phyloP scores from a whole-genome alignment of 2,329 filamentous ascomycete genomes.

The Fusarium napiforme region DNA sequence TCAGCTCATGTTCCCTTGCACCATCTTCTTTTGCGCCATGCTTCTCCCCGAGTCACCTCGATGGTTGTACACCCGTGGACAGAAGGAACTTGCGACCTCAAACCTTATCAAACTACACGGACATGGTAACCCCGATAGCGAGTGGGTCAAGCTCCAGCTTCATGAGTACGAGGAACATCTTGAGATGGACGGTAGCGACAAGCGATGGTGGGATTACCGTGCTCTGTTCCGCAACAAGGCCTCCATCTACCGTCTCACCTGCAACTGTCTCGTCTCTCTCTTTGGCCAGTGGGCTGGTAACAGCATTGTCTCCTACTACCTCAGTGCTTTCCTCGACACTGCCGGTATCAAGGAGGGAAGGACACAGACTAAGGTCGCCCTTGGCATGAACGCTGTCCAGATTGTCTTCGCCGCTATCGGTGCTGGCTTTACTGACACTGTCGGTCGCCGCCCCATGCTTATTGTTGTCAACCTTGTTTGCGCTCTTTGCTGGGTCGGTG shows the following conservation, averaged over 20 bases:
- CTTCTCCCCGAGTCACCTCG: slow-evolving; percentile 53
- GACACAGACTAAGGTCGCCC: slow-evolving; percentile 58
- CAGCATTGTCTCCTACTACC: slow-evolving; percentile 60
- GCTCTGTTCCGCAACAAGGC: slow-evolving; percentile 55
- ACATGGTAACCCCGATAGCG: slow-evolving; percentile 52
- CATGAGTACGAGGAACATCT: slow-evolving; percentile 58
- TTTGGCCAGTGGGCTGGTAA: slow-evolving; percentile 61
- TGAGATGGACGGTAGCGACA: slow-evolving; percentile 58
- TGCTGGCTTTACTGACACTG: slow-evolving; percentile 58
- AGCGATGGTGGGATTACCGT: slow-evolving; percentile 61
- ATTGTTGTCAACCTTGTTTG: slow-evolving; percentile 59
- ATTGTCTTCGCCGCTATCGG: slow-evolving; percentile 61
- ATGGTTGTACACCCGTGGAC: slow-evolving; percentile 53
- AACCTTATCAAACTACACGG: slow-evolving; percentile 56
- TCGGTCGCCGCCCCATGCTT: slow-evolving; percentile 64
- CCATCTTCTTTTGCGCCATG: slow-evolving; percentile 47
- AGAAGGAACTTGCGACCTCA: slow-evolving; percentile 40
- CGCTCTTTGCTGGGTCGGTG: slow-evolving; percentile 60
- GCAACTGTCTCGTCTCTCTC: slow-evolving; percentile 55
- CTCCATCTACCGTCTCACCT: slow-evolving; percentile 57
- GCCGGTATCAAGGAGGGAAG: slow-evolving; percentile 57
- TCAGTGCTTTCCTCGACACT: slow-evolving; percentile 60
- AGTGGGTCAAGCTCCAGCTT: slow-evolving; percentile 52
- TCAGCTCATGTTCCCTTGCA: slow-evolving; percentile 54
- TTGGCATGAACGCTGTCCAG: slow-evolving; percentile 61